phyloP scores from a whole-genome alignment of 2,329 filamentous ascomycete species.

The Geosmithia putterillii region DNA sequence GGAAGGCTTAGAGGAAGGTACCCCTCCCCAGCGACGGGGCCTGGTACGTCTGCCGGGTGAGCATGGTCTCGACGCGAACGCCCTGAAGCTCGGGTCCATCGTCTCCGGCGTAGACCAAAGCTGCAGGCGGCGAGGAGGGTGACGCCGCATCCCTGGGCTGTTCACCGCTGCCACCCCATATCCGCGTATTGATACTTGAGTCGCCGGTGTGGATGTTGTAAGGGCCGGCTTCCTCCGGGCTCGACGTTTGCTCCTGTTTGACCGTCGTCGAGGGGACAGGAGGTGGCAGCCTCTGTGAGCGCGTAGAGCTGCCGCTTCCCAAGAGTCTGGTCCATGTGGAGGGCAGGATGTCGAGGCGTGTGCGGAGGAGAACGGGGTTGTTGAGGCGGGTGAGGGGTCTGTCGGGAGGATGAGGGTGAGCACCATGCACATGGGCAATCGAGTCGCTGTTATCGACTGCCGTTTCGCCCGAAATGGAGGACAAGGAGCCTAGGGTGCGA shows the following conservation, averaged over 20 bases:
- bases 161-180: not conserved
- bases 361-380: conserved; percentile 22
- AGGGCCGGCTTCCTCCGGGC: not conserved
- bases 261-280: not conserved
- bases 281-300: not conserved
- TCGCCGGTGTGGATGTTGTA: not conserved
- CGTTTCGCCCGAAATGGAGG: conserved; percentile 6
- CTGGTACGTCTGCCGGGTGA: not conserved
- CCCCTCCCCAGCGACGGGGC: not conserved
- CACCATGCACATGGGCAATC: too few relatives aligned
- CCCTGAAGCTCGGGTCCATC: not conserved
- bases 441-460: not conserved
- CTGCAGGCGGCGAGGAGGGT: not conserved
- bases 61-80: not conserved
- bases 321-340: conserved; percentile 2
- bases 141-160: not conserved
- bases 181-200: not conserved
- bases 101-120: not conserved
- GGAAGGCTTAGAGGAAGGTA: not conserved
- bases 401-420: not conserved
- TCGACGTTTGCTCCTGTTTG: not conserved
- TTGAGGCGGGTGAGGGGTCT: conserved; percentile 4
- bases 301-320: not conserved
- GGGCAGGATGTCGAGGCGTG: conserved; percentile 14
- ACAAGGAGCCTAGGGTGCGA: conserved; percentile 6